Base-by-base conservation (phyloP, 345 rosid species). In the thale cress (Arabidopsis thaliana) region DNA sequence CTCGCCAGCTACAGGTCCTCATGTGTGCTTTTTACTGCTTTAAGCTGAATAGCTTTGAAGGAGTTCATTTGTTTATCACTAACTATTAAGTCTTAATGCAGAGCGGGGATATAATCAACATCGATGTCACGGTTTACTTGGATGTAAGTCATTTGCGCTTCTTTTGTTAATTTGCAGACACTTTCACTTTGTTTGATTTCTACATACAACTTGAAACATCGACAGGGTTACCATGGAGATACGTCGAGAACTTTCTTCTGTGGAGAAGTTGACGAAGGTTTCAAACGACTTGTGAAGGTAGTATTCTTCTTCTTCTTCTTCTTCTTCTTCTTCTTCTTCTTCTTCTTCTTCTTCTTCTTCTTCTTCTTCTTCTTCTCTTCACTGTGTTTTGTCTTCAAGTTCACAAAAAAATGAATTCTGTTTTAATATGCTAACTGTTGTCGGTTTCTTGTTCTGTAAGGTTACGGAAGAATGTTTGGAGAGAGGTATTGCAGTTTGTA, bases 201-300 rank as follows among this genome's bases (percentile, higher is more conserved):
- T 59, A 52, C 46, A 53, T 34, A 51, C 34, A 59, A 33, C 37
- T 46, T 57, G 67, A 20, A 32, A 14, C 16, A 25, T 62, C 55
- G 6, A 38, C 77, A 94, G 98, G 97, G 98, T 66, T 94, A 91
- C 78, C 98, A 91, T 71, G 97, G 97, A 56, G 98, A 91, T 84
- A 91, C 98, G n/a, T 94, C 97, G 44, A 90, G 78, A 87, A 91
- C 92, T 51, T 94, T 86, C 76, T 73, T 91, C 24, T 90, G 96
- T 69, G 98, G 98, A 72, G 82, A 89, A 41, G 90, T 90, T 24
- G 58, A 80, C 23, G 87, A 82, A 44, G 65, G 71, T n/a, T 73
- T 87, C 22, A 78, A 83, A 69, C 86, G 84, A 65, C 96, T 91
- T 50, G 93, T 94, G 61, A 79, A 80, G 88, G 96, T 93, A 77